Conservation (phyloP, 164 flowering plant species). For the Chloranthus sessilifolius region DNA sequence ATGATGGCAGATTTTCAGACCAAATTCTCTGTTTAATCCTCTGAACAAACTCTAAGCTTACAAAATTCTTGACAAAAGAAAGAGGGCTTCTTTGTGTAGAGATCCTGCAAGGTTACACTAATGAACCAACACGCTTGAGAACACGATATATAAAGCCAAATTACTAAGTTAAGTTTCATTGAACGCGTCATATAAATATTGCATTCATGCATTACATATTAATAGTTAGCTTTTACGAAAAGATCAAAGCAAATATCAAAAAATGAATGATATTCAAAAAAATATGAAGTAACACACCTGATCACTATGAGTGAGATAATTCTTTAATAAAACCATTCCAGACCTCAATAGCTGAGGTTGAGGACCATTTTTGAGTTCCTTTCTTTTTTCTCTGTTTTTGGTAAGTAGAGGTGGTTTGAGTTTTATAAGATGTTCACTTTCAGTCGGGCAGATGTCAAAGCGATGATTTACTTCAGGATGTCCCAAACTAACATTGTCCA, state of each 20-base stretch:
- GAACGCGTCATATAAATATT: not conserved
- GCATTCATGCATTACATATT: too few species aligned
- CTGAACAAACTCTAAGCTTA: too few species aligned
- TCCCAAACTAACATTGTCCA: not conserved
- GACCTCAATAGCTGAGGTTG: slow-evolving; percentile 25
- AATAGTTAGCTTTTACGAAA: too few species aligned
- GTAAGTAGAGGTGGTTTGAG: slow-evolving; percentile 39
- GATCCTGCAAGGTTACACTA: not conserved
- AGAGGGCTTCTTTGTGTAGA: not conserved
- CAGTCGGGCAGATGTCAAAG: slow-evolving; percentile 46
- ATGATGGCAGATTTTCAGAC: too few species aligned
- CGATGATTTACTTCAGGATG: slow-evolving; percentile 3
- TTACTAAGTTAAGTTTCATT: not conserved
- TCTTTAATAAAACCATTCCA: slow-evolving; percentile 67
- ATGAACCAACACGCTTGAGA: not conserved
- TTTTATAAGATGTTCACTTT: slow-evolving; percentile 13
- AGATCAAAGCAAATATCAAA: not conserved
- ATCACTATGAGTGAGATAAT: slow-evolving; percentile 32
- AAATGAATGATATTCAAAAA: not conserved
- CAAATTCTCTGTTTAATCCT: too few species aligned
- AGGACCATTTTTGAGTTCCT: slow-evolving; percentile 22
- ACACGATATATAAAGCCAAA: not conserved
- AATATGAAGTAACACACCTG: slow-evolving; percentile 35
- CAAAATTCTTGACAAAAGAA: too few species aligned
- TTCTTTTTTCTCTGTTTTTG: slow-evolving; percentile 40